Base-by-base conservation (phyloP, 306 rosid genomes). In the Cicer arietinum region DNA sequence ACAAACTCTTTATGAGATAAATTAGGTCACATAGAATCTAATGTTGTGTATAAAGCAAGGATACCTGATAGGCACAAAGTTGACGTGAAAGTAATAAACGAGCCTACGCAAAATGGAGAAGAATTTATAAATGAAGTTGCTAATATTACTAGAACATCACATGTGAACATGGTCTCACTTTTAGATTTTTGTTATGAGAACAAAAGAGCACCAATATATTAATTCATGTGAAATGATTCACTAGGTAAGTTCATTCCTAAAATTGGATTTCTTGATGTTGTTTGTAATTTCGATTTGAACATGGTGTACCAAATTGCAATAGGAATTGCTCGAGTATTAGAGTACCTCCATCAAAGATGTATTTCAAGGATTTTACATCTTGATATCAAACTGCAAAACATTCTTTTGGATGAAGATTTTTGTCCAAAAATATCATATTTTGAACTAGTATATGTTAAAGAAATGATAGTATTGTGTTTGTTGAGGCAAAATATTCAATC, bases 41-140 rank as follows among this genome's bases (percentile, higher is more conserved):
- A 87, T 11, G 41, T 44, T 39, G 86, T 86, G 0, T 81, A 81
- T 41, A 84, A 79, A 79, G 85, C 82, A 30, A 77, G 6, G 2
- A 54, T 87, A 40, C 10, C 51, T 0, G 77, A 87, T 71, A 84
- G 84, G 11, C 77, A 35, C 77, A 66, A 11, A 9, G 87, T 74
- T 3, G 88, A 81, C 0, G 84, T 82, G 11, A 84, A 84, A 68
- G 25, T 82, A 14, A 25, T 84, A 7, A 74, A 12, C 0, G 85
- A 74, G 14, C 54, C 81, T 0, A 65, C 77, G 7, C 80, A 78
- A 41, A 44, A 67, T 50, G 90, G 78, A 11, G 86, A 87, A 66
- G 86, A 87, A 14, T 79, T 87, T 37, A 59, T 84, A 7, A 84
- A 87, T 37, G 86, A 87, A 59, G 85, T 87, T 30, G 84, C 54